These are phyloP conservation scores for Myriosclerotinia duriaeana DNA, from an alignment of 2,329 filamentous ascomycete genomes.

Conservation along the genomic window DNA sequence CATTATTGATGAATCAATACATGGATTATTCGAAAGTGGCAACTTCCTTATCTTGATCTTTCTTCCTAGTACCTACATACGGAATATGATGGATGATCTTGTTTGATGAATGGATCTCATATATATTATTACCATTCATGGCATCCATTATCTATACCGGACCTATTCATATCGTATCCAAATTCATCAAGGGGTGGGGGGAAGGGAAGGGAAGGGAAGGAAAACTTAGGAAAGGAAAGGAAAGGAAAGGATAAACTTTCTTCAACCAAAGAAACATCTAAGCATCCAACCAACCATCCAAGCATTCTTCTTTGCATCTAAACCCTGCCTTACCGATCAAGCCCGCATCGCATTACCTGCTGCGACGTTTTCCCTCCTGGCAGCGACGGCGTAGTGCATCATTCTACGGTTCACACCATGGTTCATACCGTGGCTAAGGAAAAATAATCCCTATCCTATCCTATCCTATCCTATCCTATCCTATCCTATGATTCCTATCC, in stretches of 20 bases:
- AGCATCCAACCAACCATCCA: background rate
- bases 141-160: too few relatives aligned
- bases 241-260: background rate
- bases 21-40: background rate
- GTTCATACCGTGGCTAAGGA: too few relatives aligned
- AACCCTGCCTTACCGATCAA: constrained; percentile 22
- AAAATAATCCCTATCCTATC: too few relatives aligned
- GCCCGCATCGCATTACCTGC: constrained; percentile 21
- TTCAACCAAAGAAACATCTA: background rate
- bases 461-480: too few relatives aligned
- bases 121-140: background rate
- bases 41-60: too few relatives aligned
- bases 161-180: too few relatives aligned
- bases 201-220: too few relatives aligned
- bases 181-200: too few relatives aligned
- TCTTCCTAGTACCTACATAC: background rate
- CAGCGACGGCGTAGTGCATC: constrained; percentile 15
- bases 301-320: constrained; percentile 22
- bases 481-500: too few relatives aligned
- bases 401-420: too few relatives aligned
- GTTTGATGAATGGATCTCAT: constrained; percentile 11
- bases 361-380: constrained; percentile 23
- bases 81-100: constrained; percentile 11
- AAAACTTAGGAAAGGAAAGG: too few relatives aligned
- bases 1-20: background rate